Percentiles rank a stretch among this genome's conserved stretches.
These are phyloP conservation scores for Plasmodium blacklocki DNA, from an alignment of 169 alveolate species.

Conservation along the genomic window DNA sequence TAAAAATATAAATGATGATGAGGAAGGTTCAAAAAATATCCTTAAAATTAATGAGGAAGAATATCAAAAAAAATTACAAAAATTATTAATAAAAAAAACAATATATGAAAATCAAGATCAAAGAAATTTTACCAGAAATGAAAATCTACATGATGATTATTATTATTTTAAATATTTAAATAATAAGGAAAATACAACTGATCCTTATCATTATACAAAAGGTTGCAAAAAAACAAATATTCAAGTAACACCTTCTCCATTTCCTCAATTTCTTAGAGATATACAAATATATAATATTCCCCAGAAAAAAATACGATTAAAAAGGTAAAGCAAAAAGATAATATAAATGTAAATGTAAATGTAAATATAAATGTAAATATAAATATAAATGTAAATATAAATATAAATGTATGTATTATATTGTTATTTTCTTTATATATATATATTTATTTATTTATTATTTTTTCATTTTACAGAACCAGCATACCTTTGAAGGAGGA, in stretches of 20 bases:
- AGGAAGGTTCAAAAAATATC: conserved; percentile 1
- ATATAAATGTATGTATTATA: neutral
- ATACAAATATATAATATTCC: conserved; percentile 50
- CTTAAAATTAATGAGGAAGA: conserved; percentile 20
- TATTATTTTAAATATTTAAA: conserved; percentile 64
- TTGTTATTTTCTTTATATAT: too few species aligned
- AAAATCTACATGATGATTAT: conserved; percentile 71
- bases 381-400: neutral
- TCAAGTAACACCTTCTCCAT: conserved; percentile 65
- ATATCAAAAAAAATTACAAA: conserved; percentile 34
- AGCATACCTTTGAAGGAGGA: conserved; percentile 18
- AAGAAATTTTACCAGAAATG: conserved; percentile 34
- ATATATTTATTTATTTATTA: too few species aligned
- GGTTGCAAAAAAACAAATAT: conserved; percentile 49
- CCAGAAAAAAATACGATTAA: conserved; percentile 57
- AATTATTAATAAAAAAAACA: conserved; percentile 11
- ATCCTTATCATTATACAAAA: conserved; percentile 47
- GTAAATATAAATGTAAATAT: too few species aligned
- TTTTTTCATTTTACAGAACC: conserved; percentile 30
- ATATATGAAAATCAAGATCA: neutral
- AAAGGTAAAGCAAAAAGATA: conserved; percentile 13
- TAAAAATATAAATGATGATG: neutral
- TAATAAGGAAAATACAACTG: conserved; percentile 15
- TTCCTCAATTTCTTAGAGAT: conserved; percentile 74
- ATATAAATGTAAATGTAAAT: too few species aligned